phyloP scores from a whole-genome alignment of 108 stramenopile species.

The Thalassiosira profunda region DNA sequence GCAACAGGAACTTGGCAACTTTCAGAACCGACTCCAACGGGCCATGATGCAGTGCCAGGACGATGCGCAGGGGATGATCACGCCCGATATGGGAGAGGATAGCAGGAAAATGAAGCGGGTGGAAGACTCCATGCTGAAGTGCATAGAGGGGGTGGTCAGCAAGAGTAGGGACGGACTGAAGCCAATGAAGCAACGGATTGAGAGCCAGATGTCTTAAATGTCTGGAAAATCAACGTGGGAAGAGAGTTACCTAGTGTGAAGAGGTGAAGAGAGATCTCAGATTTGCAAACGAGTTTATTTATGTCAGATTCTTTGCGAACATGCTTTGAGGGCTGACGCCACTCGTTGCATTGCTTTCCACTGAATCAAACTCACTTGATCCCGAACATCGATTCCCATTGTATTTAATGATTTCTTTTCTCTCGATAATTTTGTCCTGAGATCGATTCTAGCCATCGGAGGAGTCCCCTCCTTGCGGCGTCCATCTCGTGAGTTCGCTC shows the following conservation, averaged over 20 bases:
- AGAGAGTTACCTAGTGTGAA: background rate
- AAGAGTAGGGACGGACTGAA: slow-evolving; percentile 71
- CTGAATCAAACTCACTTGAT: too few relatives aligned
- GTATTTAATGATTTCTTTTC: too few relatives aligned
- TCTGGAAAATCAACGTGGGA: background rate
- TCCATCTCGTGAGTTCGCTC: too few relatives aligned
- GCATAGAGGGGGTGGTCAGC: slow-evolving; percentile 75
- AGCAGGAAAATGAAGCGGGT: slow-evolving; percentile 67
- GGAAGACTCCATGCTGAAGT: slow-evolving; percentile 67
- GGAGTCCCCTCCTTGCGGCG: too few relatives aligned
- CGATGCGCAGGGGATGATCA: slow-evolving; percentile 78
- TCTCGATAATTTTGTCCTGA: too few relatives aligned
- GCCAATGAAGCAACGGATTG: slow-evolving; percentile 82
- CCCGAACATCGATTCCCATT: too few relatives aligned
- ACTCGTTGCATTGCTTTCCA: too few relatives aligned
- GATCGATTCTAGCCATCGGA: too few relatives aligned
- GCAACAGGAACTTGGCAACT: slow-evolving; percentile 86
- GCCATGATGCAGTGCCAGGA: slow-evolving; percentile 90
- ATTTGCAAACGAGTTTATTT: too few relatives aligned
- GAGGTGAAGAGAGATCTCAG: background rate
- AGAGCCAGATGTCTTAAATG: slow-evolving; percentile 42
- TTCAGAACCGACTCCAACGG: slow-evolving; percentile 82
- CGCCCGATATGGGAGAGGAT: slow-evolving; percentile 77
- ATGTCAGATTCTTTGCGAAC: too few relatives aligned
- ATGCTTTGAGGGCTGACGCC: too few relatives aligned